Evolutionary conservation across 2,329 filamentous ascomycete genomes (phyloP).

Genomic region (Diaporthe citri): DNA sequence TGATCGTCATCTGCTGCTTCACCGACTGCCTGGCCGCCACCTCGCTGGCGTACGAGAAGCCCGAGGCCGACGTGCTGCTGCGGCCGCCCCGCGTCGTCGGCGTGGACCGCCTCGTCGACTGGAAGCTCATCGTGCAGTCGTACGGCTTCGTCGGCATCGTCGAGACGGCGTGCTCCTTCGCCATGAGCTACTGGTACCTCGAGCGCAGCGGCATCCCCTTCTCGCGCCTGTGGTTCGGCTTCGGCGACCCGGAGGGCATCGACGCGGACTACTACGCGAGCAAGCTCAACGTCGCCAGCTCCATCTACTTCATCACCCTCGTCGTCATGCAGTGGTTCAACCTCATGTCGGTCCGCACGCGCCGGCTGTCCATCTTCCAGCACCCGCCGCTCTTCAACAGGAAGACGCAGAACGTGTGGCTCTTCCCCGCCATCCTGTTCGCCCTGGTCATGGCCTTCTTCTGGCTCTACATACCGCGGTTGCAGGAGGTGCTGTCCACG

Average conservation of each 20-base stretch:
- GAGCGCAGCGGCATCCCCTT: slow-evolving; percentile 75
- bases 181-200: slow-evolving; percentile 77
- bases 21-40: slow-evolving; percentile 82
- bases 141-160: slow-evolving; percentile 79
- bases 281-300: slow-evolving; percentile 74
- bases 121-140: slow-evolving; percentile 77
- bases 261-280: slow-evolving; percentile 66
- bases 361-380: slow-evolving; percentile 76
- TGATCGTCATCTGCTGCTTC: slow-evolving; percentile 79
- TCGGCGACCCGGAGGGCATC: slow-evolving; percentile 66
- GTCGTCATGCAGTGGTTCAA: slow-evolving; percentile 89
- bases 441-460: slow-evolving; percentile 77
- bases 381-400: slow-evolving; percentile 77
- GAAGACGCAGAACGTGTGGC: slow-evolving; percentile 73
- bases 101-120: slow-evolving; percentile 79
- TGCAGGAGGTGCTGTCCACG: slow-evolving; percentile 73
- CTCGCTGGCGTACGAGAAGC: slow-evolving; percentile 80
- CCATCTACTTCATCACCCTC: slow-evolving; percentile 84
- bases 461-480: slow-evolving; percentile 75
- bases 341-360: slow-evolving; percentile 76
- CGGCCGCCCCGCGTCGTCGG: slow-evolving; percentile 76
- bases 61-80: slow-evolving; percentile 80
- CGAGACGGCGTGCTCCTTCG: slow-evolving; percentile 70
- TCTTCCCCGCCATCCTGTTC: slow-evolving; percentile 79
- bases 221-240: slow-evolving; percentile 74